Evolutionary conservation across 495 filamentous ascomycete genomes (phyloP).

Genomic region (Xylaria acuta): DNA sequence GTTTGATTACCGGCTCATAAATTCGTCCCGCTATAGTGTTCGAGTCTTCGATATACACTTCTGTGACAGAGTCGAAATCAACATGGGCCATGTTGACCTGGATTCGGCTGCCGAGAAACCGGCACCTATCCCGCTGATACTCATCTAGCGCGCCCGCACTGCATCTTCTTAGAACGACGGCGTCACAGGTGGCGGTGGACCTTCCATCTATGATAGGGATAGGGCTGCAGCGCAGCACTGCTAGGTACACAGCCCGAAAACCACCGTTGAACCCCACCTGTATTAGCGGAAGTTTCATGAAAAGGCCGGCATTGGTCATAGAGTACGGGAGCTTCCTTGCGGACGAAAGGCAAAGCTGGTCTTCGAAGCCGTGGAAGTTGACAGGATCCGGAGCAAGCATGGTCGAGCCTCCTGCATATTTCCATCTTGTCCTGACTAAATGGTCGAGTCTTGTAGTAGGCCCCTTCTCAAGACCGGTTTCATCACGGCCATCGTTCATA

Average conservation of each 20-base stretch:
- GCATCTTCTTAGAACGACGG: background rate
- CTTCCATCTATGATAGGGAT: background rate
- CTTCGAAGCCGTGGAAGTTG: background rate
- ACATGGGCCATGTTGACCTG: background rate
- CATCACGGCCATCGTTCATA: background rate
- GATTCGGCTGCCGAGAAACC: constrained; percentile 1
- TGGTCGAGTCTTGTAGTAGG: background rate
- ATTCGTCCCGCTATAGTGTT: background rate
- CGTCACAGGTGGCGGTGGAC: background rate
- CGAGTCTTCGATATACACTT: background rate
- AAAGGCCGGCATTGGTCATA: background rate
- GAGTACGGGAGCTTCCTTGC: background rate
- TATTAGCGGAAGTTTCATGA: background rate
- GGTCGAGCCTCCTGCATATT: background rate
- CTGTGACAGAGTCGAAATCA: background rate
- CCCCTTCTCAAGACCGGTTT: background rate
- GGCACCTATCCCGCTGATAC: background rate
- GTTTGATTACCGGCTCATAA: background rate
- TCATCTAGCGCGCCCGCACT: background rate
- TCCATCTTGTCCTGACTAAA: background rate
- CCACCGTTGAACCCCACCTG: background rate
- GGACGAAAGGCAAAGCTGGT: background rate
- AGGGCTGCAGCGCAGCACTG: background rate
- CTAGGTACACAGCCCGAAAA: background rate
- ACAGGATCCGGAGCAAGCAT: constrained; percentile 1